Base-by-base conservation (phyloP, 2,329 filamentous ascomycete genomes). In the Parastagonospora nodorum region DNA sequence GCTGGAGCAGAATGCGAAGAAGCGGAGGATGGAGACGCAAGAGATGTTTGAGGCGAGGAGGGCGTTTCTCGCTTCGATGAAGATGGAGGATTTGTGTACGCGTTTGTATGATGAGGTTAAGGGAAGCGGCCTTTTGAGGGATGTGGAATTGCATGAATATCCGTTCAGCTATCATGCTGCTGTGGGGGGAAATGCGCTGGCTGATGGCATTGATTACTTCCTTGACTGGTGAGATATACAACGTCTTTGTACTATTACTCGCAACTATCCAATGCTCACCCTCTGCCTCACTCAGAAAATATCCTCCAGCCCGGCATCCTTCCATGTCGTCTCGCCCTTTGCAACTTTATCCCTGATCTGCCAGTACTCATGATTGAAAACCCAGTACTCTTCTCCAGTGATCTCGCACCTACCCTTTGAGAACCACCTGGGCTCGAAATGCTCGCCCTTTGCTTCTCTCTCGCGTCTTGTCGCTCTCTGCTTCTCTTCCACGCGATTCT, bases 301-400 rank as follows among this genome's bases (percentile, higher is more conserved):
- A 62, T 89, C 87, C 76, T 96, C 90, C 71, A 92, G 67, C 19
- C 84, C 82, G 2, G 66, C 56, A 29, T 72, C 59, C 55, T 84
- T 83, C 92, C 92, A 90, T 69, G 73, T 64, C 46, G 78, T 79
- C 64, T 79, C 80, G 44, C 88, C 84, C 48, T 80, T 75, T 15
- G 85, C 87, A 35, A 87, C 88, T 72, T 79, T 80, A 43, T 88
- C 82, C 54, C 90, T 81, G 64, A 86, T 79, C 64, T 84, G 80
- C 94, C 94, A 99, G 74, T 99, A 99, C 72, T 89, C 84, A 33
- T 88, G 89, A 66, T 86, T 95, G 67, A 93, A 95, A 61, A 87
- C 81, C 94, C 94, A 99, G 75, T 88, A 96, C 58, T 88, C 82
- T 75, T 96, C 91, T 0, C 94, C 92, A 3, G 93, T 97, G 14